Percentiles rank a stretch among this genome's conserved stretches.
These are phyloP conservation scores for Psilocybe sp. DNA, from an alignment of 768 basidiomycete genomes.

Conservation along the genomic window DNA sequence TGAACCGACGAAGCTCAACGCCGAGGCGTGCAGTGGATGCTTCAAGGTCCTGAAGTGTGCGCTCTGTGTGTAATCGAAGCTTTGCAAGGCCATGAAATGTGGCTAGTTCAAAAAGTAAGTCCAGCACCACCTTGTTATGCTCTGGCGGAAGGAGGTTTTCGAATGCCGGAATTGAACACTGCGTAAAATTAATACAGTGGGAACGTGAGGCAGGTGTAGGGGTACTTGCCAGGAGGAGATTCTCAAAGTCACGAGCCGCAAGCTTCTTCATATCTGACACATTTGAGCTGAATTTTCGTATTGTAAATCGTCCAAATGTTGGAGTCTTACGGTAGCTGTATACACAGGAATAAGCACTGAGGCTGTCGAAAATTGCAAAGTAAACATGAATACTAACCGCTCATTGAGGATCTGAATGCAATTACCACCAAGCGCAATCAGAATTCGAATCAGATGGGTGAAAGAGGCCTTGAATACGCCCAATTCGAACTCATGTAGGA, in stretches of 20 bases:
- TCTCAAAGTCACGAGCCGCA: conserved; percentile 32
- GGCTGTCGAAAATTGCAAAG: too few relatives aligned
- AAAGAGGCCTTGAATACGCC: conserved; percentile 34
- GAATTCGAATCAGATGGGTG: conserved; percentile 28
- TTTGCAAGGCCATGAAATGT: too few relatives aligned
- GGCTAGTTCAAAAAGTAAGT: too few relatives aligned
- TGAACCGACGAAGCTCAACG: not conserved
- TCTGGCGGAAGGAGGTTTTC: conserved; percentile 32
- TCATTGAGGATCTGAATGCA: conserved; percentile 4
- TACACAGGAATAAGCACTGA: too few relatives aligned
- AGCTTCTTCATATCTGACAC: conserved; percentile 25
- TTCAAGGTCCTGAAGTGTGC: too few relatives aligned
- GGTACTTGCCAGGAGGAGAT: conserved; percentile 21
- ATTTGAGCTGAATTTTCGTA: conserved; percentile 26
- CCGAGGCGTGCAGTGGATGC: conserved; percentile 3
- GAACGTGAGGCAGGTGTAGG: not conserved
- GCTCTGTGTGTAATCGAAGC: too few relatives aligned
- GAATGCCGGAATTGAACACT: conserved; percentile 32
- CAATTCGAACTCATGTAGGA: conserved; percentile 35
- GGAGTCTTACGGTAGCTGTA: conserved; percentile 18
- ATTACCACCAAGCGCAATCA: conserved; percentile 11
- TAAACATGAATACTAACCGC: too few relatives aligned
- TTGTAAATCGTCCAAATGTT: conserved; percentile 19
- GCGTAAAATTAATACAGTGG: not conserved
- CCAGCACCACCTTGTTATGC: not conserved